Evolutionary conservation across 1,284 basidiomycete genomes (phyloP).

Genomic region (Phellinidium pouzarii): DNA sequence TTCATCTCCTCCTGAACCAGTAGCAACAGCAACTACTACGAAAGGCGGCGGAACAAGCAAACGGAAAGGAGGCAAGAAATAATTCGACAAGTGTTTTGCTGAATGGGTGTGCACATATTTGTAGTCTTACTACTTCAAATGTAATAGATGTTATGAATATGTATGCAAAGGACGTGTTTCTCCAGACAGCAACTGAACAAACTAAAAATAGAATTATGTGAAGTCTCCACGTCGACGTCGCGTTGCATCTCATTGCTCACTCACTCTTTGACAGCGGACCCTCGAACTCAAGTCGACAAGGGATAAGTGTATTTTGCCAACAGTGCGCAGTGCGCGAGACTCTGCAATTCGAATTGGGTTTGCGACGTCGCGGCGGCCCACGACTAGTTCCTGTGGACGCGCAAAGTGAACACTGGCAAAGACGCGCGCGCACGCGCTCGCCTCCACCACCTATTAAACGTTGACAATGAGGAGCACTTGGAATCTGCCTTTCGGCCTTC

Average conservation of each 20-base stretch:
- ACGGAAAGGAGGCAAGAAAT: constrained; percentile 17
- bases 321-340: neutral
- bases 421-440: no score
- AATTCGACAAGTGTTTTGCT: neutral
- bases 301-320: neutral
- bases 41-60: constrained; percentile 4
- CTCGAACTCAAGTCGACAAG: no score
- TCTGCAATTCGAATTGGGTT: neutral
- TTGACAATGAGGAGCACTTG: neutral
- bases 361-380: neutral
- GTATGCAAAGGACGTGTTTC: neutral
- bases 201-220: neutral
- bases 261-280: neutral
- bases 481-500: neutral
- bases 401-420: no score
- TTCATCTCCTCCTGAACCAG: constrained; percentile 9
- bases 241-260: neutral
- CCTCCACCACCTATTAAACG: neutral
- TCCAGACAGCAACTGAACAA: neutral
- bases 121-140: neutral
- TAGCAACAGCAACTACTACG: neutral
- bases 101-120: neutral
- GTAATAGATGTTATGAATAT: neutral
- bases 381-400: no score
- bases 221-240: neutral